These are phyloP conservation scores for Carex parvula DNA, from an alignment of 176 grass and related monocot species.

Conservation along the genomic window DNA sequence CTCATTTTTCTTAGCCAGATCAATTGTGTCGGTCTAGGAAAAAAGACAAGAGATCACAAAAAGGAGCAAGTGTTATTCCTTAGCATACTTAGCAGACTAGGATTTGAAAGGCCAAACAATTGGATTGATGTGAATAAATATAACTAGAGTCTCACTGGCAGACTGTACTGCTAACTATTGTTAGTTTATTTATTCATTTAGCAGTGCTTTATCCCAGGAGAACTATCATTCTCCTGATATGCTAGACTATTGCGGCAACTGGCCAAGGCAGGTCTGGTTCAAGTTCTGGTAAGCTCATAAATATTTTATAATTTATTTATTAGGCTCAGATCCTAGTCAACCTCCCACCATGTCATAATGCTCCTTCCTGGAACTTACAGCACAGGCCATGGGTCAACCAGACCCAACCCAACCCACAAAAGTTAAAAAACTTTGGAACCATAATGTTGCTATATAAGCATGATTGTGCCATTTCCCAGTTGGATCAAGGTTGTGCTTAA, in stretches of 20 bases:
- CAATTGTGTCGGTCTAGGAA: constrained; percentile 80
- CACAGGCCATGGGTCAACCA: neutral
- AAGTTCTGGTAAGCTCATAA: neutral
- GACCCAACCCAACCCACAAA: neutral
- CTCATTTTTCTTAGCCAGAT: constrained; percentile 56
- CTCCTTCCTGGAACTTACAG: neutral
- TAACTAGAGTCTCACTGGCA: neutral
- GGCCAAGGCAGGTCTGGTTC: neutral
- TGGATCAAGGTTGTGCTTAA: neutral
- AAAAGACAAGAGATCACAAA: constrained; percentile 8
- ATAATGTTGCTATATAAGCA: neutral
- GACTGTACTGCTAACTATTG: neutral
- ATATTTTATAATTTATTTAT: neutral
- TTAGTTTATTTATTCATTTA: neutral
- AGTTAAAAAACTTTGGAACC: neutral
- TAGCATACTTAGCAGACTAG: neutral
- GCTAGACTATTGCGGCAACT: neutral
- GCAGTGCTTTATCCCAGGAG: neutral
- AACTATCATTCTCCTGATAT: neutral
- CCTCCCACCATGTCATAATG: neutral
- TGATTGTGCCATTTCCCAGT: neutral
- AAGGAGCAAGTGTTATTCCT: neutral
- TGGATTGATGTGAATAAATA: neutral
- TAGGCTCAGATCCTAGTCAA: neutral
- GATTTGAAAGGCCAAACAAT: neutral